Base-by-base conservation (phyloP, 495 filamentous ascomycete genomes). In the Staphylotrichum tortipilum region DNA sequence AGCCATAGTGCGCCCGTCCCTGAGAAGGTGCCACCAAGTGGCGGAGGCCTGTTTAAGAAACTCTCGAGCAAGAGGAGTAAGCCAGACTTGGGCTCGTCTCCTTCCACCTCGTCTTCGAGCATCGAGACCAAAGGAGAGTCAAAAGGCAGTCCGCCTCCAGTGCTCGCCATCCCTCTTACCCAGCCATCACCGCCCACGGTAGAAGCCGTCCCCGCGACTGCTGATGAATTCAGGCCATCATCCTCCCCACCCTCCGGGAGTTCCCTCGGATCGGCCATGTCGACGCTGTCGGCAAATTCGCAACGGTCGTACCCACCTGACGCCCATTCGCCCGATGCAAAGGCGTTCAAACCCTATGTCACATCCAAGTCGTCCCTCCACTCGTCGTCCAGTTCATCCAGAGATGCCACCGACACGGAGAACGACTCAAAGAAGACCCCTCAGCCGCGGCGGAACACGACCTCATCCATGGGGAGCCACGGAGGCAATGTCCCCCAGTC, bases 201-300 rank as follows among this genome's bases (percentile, higher is more conserved):
- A 4, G 80, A 76, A 28, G 76, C 76, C 11, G 80, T 86, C 53
- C 71, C 76, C 52, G 75, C 74, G 9, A 80, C 78, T 42, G 73
- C 78, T n/a, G 80, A 86, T 44, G 68, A 76, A 14, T 64, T 76
- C 49, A 71, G 68, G 29, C 61, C 64, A 15, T 63, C 66, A 8
- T 64, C 66, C 1, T 66, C 68, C 17, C 70, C 66, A 7, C 72
- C 79, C n/a, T 70, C 77, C 52, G 71, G 73, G 48, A 73, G 77
- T 9, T 46, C 57, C 59, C 84, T 81, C 7, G 69, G 77, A 12
- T 76, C 70, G 50, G 68, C 76, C 11, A 86, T 89, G 77, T 81
- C 81, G 50, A 80, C 78, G 12, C 76, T 89, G 12, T 78, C 82
- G n/a, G 78, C 60, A 17, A 75, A 77, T 11, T 79, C 82, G 0